phyloP scores from a whole-genome alignment of 768 basidiomycete species.

The Lyophyllum decastes region DNA sequence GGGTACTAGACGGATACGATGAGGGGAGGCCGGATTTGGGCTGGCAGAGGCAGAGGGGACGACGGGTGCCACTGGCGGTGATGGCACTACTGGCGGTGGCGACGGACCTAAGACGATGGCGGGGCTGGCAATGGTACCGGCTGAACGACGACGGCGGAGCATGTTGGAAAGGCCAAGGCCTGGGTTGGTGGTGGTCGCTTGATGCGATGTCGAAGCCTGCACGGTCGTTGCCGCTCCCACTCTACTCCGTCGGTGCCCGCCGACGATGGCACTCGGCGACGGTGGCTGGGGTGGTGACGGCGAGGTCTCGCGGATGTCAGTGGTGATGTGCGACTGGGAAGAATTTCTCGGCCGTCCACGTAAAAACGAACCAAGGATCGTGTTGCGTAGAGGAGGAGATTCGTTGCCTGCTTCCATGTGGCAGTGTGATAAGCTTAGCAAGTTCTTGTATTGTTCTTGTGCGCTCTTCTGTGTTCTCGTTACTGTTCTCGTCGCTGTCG shows the following conservation, averaged over 20 bases:
- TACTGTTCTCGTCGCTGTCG: not conserved
- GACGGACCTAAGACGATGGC: constrained; percentile 14
- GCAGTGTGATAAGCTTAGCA: not conserved
- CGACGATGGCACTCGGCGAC: constrained; percentile 28
- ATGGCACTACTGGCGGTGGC: constrained; percentile 12
- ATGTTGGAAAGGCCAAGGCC: constrained; percentile 59
- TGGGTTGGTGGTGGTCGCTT: constrained; percentile 21
- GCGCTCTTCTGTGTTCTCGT: not conserved
- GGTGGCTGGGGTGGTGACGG: constrained; percentile 44
- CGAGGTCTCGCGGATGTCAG: constrained; percentile 39
- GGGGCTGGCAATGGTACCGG: constrained; percentile 47
- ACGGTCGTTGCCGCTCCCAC: constrained; percentile 36
- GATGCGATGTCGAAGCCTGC: constrained; percentile 34
- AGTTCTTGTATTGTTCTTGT: not conserved
- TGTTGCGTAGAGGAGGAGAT: constrained; percentile 51
- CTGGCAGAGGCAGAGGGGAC: constrained; percentile 20
- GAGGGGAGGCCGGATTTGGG: constrained; percentile 21
- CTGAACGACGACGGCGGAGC: constrained; percentile 68
- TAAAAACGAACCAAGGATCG: constrained; percentile 74
- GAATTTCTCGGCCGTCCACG: constrained; percentile 69
- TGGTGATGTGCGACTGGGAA: constrained; percentile 58
- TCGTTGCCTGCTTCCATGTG: constrained; percentile 38
- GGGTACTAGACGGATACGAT: constrained; percentile 92
- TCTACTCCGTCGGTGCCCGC: constrained; percentile 21
- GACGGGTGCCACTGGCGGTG: constrained; percentile 12